These are phyloP conservation scores for Amphichorda felina DNA, from an alignment of 2,329 filamentous ascomycete genomes.

Conservation along the genomic window DNA sequence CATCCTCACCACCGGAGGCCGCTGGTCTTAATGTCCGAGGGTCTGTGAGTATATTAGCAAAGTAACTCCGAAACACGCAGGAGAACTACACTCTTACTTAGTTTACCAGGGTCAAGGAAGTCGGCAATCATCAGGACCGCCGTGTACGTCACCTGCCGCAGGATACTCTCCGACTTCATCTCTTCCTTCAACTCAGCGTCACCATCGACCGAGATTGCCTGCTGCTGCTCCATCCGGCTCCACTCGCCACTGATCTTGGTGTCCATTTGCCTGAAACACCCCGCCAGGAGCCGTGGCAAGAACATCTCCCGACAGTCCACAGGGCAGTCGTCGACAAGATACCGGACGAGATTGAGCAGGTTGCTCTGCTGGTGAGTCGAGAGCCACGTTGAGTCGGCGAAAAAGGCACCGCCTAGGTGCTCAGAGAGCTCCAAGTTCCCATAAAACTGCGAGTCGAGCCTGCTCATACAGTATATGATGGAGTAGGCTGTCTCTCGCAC, in stretches of 20 bases:
- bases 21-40: slow-evolving; percentile 12
- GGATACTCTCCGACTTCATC: slow-evolving; percentile 95
- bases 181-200: slow-evolving; percentile 78
- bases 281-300: slow-evolving; percentile 69
- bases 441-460: slow-evolving; percentile 80
- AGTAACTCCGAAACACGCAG: too few relatives aligned
- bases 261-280: slow-evolving; percentile 79
- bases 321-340: slow-evolving; percentile 87
- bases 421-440: slow-evolving; percentile 74
- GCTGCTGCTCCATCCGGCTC: slow-evolving; percentile 58
- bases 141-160: slow-evolving; percentile 84
- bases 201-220: slow-evolving; percentile 51
- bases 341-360: slow-evolving; percentile 78
- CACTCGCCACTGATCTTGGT: slow-evolving; percentile 80
- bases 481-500: slow-evolving; percentile 91
- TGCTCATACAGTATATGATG: slow-evolving; percentile 86
- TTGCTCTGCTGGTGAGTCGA: slow-evolving; percentile 91
- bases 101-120: slow-evolving; percentile 65
- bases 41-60: too few relatives aligned
- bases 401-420: slow-evolving; percentile 73
- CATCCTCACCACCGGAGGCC: slow-evolving; percentile 8
- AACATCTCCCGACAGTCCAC: slow-evolving; percentile 66
- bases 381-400: slow-evolving; percentile 68
- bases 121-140: slow-evolving; percentile 86
- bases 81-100: too few relatives aligned